Evolutionary conservation across 441 rosid species (phyloP).

Genomic region (Populus hybrid): DNA sequence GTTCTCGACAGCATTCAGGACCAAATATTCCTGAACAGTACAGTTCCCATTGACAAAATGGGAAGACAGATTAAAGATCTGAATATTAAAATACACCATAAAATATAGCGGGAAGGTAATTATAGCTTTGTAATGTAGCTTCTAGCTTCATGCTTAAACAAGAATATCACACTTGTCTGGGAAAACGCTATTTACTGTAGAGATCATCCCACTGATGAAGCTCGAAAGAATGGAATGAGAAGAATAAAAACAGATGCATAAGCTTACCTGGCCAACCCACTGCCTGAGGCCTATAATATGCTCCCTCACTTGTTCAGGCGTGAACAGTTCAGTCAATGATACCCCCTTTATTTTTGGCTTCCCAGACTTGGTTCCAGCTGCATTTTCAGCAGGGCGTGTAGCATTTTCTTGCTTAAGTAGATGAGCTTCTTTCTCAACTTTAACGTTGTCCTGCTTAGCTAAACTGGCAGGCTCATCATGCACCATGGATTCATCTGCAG

Average conservation of each 20-base stretch:
- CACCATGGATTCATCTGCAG: conserved; percentile 38
- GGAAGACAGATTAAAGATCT: neutral
- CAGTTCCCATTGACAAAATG: neutral
- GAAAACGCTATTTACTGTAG: neutral
- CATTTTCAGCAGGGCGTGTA: conserved; percentile 52
- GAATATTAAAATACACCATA: neutral
- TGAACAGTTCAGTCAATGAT: conserved; percentile 92
- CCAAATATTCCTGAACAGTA: neutral
- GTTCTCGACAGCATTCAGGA: neutral
- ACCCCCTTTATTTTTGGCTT: conserved; percentile 98
- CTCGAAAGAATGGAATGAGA: neutral
- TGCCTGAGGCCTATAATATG: conserved; percentile 93
- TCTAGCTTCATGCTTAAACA: neutral
- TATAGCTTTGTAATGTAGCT: neutral
- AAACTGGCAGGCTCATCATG: conserved; percentile 36
- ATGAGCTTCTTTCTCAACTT: conserved; percentile 63
- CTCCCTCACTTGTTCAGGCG: conserved; percentile 95
- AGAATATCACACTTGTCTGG: neutral
- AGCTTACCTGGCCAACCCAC: conserved; percentile 98
- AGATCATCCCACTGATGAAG: neutral
- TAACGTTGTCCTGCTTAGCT: conserved; percentile 47
- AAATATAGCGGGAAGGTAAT: neutral
- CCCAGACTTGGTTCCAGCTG: conserved; percentile 70
- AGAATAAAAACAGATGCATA: neutral
- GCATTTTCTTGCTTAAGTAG: conserved; percentile 54